Conservation (phyloP, 176 grass and related monocot species). For the Musa beccarii region DNA sequence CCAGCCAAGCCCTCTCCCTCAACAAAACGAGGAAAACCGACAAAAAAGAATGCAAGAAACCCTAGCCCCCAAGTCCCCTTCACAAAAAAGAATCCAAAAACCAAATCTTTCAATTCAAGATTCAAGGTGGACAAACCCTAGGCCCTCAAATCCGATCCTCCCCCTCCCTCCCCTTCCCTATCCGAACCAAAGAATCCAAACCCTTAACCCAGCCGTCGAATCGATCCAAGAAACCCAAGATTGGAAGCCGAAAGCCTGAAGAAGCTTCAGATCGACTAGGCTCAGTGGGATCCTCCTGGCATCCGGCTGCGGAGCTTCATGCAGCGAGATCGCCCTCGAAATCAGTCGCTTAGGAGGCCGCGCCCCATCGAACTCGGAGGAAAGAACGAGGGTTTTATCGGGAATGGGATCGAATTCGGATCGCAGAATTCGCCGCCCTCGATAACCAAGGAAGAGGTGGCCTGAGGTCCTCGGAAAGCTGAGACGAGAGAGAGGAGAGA, state of each 20-base stretch:
- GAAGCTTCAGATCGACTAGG: not conserved
- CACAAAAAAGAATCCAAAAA: not conserved
- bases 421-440: too few relatives aligned
- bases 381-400: too few relatives aligned
- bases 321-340: too few relatives aligned
- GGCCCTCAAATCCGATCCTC: not conserved
- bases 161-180: not conserved
- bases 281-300: not conserved
- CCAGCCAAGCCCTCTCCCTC: conserved; percentile 56
- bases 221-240: not conserved
- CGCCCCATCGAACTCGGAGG: too few relatives aligned
- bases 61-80: not conserved
- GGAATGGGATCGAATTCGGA: too few relatives aligned
- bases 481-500: too few relatives aligned
- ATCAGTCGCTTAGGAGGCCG: too few relatives aligned
- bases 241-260: not conserved
- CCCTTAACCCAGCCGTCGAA: not conserved
- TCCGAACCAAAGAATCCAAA: not conserved
- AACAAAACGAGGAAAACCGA: conserved; percentile 14
- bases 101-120: not conserved
- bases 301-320: not conserved
- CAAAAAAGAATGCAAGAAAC: not conserved
- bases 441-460: too few relatives aligned
- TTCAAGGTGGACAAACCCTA: not conserved
- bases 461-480: too few relatives aligned